These are phyloP conservation scores for Amauroascus niger DNA, from an alignment of 2,329 filamentous ascomycete species.

Conservation along the genomic window DNA sequence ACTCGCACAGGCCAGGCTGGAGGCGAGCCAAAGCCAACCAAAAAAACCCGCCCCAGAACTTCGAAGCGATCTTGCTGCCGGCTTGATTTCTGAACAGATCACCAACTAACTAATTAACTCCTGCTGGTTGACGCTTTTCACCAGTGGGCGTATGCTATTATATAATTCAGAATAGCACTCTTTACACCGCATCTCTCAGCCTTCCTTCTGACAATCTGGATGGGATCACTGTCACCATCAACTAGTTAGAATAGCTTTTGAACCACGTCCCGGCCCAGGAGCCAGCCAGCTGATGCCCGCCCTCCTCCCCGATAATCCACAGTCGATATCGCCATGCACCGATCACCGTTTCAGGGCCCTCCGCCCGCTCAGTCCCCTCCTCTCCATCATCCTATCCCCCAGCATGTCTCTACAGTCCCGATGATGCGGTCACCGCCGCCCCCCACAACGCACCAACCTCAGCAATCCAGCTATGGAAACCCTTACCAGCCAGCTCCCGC, in stretches of 20 bases:
- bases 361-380: constrained; percentile 70
- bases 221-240: not conserved
- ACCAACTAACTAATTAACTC: not conserved
- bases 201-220: not conserved
- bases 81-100: constrained; percentile 6
- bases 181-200: not conserved
- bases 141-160: not conserved
- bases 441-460: constrained; percentile 60
- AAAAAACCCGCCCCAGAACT: no score
- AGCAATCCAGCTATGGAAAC: constrained; percentile 43
- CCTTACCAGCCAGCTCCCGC: constrained; percentile 40
- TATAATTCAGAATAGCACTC: not conserved
- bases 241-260: not conserved
- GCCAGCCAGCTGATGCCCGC: not conserved
- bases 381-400: constrained; percentile 91
- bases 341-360: constrained; percentile 63
- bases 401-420: constrained; percentile 95
- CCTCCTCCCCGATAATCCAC: not conserved
- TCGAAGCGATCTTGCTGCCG: no score
- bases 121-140: not conserved
- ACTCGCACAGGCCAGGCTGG: constrained; percentile 5
- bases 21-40: not conserved
- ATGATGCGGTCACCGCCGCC: constrained; percentile 93
- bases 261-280: not conserved
- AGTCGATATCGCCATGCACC: constrained; percentile 59